Conservation (phyloP, 495 filamentous ascomycete genomes). For the Trichocladium uniseriatum region DNA sequence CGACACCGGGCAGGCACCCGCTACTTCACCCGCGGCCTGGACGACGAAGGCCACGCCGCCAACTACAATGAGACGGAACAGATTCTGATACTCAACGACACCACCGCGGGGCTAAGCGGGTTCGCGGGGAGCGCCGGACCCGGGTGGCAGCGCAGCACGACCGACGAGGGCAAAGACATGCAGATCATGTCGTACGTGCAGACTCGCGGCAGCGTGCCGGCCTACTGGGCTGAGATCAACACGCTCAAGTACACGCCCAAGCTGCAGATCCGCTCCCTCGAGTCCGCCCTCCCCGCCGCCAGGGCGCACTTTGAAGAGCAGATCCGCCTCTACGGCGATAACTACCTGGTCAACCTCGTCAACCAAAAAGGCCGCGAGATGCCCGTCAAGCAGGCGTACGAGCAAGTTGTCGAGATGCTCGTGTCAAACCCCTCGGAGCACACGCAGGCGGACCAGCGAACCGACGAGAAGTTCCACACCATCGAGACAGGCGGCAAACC, state of each 20-base stretch:
- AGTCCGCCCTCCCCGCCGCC: constrained; percentile 71
- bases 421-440: constrained; percentile 58
- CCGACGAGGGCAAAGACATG: constrained; percentile 54
- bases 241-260: constrained; percentile 80
- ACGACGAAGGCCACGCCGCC: constrained; percentile 85
- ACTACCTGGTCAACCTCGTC: constrained; percentile 92
- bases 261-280: constrained; percentile 74
- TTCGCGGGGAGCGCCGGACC: constrained; percentile 66
- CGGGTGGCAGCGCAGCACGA: constrained; percentile 52
- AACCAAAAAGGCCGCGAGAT: constrained; percentile 89
- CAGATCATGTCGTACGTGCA: constrained; percentile 92
- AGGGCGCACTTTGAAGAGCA: constrained; percentile 85
- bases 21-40: constrained; percentile 89
- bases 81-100: constrained; percentile 75
- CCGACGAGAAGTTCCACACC: constrained; percentile 69
- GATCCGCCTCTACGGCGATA: constrained; percentile 85
- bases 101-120: constrained; percentile 58
- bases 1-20: constrained; percentile 80
- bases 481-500: constrained; percentile 57
- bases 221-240: constrained; percentile 93
- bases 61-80: constrained; percentile 99
- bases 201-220: constrained; percentile 87
- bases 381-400: constrained; percentile 82
- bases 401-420: constrained; percentile 69
- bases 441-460: constrained; percentile 44